Conservation (phyloP, 768 basidiomycete species). For the Boletus edulis region DNA sequence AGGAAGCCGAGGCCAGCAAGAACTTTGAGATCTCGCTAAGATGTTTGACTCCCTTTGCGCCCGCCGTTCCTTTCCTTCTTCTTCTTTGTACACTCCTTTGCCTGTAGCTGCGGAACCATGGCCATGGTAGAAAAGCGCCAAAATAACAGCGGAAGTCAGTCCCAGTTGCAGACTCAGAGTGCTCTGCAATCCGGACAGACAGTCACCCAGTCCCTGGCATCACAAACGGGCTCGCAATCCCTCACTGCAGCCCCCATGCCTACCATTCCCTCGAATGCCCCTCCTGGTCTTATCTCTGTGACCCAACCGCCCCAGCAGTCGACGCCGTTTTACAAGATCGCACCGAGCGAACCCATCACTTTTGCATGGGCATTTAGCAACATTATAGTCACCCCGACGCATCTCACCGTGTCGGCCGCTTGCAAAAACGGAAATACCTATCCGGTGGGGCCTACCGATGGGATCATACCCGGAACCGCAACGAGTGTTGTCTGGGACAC, state of each 20-base stretch:
- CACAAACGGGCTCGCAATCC: constrained; percentile 10
- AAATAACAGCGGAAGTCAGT: too few relatives aligned
- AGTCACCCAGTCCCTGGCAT: not conserved
- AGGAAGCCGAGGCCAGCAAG: not conserved
- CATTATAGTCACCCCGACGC: constrained; percentile 61
- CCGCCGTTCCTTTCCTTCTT: too few relatives aligned
- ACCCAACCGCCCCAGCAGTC: constrained; percentile 80
- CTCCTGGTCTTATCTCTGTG: constrained; percentile 67
- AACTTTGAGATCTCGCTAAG: too few relatives aligned
- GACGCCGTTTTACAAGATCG: constrained; percentile 89
- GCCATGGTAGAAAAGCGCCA: too few relatives aligned
- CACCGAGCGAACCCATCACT: constrained; percentile 67
- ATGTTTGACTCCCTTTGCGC: too few relatives aligned
- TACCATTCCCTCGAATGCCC: constrained; percentile 49
- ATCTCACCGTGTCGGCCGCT: constrained; percentile 57
- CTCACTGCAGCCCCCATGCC: constrained; percentile 3
- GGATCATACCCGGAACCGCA: constrained; percentile 48
- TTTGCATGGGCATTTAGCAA: constrained; percentile 90
- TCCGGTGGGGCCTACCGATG: constrained; percentile 54
- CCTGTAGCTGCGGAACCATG: too few relatives aligned
- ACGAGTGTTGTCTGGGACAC: constrained; percentile 58
- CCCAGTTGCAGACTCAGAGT: too few relatives aligned
- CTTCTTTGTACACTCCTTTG: too few relatives aligned
- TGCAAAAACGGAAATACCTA: constrained; percentile 68
- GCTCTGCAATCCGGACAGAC: too few relatives aligned